Conservation (phyloP, 2,329 filamentous ascomycete species). For the Stagonosporopsis chrysanthemi region DNA sequence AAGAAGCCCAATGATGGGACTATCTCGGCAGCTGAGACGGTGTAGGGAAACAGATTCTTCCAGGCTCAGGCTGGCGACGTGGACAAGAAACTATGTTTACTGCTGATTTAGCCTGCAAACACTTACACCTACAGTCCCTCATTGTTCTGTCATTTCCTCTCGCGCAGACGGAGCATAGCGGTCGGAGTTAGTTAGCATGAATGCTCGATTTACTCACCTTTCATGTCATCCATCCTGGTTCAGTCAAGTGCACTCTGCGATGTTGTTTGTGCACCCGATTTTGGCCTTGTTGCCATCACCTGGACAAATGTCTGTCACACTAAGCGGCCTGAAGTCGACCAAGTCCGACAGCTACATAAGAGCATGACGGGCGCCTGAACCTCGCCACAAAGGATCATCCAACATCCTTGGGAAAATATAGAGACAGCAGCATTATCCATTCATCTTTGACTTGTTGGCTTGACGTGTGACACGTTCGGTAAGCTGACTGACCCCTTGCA, state of each 20-base stretch:
- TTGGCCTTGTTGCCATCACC: neutral
- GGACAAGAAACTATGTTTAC: neutral
- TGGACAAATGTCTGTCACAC: neutral
- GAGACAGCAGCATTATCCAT: neutral
- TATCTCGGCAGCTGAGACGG: slow-evolving; percentile 5
- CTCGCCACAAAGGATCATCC: no score
- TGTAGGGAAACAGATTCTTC: neutral
- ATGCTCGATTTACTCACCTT: no score
- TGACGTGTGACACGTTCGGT: neutral
- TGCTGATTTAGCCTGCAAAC: neutral
- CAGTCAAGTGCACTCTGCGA: neutral
- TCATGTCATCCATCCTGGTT: neutral
- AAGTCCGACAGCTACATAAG: neutral
- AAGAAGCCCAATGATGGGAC: slow-evolving; percentile 9
- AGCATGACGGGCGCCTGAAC: neutral
- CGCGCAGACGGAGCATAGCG: neutral
- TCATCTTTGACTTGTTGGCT: neutral
- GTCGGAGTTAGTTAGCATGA: neutral
- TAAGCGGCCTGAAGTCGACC: neutral
- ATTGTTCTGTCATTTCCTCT: neutral
- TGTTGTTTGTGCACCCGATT: no score
- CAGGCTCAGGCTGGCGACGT: neutral
- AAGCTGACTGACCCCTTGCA: slow-evolving; percentile 2
- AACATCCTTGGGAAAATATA: neutral
- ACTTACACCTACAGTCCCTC: neutral